Base-by-base conservation (phyloP, 306 rosid species). In the Potentilla sterilis region DNA sequence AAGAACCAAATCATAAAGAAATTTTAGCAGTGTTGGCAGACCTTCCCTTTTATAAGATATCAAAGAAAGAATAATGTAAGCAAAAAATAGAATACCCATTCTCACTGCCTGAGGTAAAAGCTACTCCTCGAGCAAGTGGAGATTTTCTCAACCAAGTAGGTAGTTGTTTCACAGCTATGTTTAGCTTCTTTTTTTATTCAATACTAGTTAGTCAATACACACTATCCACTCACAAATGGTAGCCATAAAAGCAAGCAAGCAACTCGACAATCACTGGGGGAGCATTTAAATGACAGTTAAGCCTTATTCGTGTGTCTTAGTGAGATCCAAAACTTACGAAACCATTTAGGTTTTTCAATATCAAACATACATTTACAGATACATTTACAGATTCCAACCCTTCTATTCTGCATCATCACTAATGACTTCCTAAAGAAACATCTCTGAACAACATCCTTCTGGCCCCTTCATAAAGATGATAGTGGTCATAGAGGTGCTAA, bases 241-340 rank as follows among this genome's bases (percentile, higher is more conserved):
- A 38, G 18, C 67, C 67, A 43, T 10, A 57, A 57, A 72, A 57
- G 54, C 47, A 72, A 59, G 42, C 48, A 58, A 59, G 55, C 3
- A 9, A n/a, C 19, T 16, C 5, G 4, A 15, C 18, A 21, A 47
- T 51, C 21, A 72, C 5, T 7, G 38, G 28, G 28, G 21, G 37
- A 4, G 4, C 35, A 28, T 54, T 67, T 21, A 54, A 21, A 5
- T n/a, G 22, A 18, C 48, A 40, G 13, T 9, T 14, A 8, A 0
- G 40, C 32, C 51, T 15, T 58, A 40, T 47, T 22, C 21, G 14
- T 34, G 14, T 34, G n/a, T 55, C 66, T 22, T 54, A n/a, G 15
- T 8, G 32, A 72, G 67, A 44, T 72, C 40, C 55, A 21, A 8
- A 72, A 37, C 65, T 62, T 34, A 34, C n/a, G 67, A 14, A 22